Percentiles rank a stretch among this genome's conserved stretches.
These are phyloP conservation scores for Nephelium lappaceum DNA, from an alignment of 345 rosid genomes.

Conservation along the genomic window DNA sequence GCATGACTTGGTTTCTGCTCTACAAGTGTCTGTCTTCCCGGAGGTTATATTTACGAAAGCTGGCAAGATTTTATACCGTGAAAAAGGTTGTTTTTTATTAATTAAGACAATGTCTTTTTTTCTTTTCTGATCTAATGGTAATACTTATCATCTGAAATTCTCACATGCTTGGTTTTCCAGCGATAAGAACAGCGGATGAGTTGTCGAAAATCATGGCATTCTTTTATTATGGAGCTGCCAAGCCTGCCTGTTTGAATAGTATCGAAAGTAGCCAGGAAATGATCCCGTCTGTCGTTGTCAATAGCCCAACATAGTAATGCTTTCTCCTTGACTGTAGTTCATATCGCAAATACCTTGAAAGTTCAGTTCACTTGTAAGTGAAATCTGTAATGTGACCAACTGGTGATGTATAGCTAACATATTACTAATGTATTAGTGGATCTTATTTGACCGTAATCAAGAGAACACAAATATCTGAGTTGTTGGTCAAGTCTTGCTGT, in stretches of 20 bases:
- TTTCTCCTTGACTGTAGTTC: not conserved
- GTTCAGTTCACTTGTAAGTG: not conserved
- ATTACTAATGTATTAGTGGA: not conserved
- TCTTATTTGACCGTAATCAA: not conserved
- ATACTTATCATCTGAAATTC: slow-evolving; percentile 12
- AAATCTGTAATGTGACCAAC: not conserved
- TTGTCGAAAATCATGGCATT: slow-evolving; percentile 84
- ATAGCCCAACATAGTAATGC: slow-evolving; percentile 17
- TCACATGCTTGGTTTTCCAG: slow-evolving; percentile 39
- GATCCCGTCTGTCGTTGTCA: slow-evolving; percentile 51
- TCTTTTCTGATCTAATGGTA: not conserved
- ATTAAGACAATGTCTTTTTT: not conserved
- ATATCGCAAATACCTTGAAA: not conserved
- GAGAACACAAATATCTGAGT: not conserved
- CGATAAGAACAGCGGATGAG: slow-evolving; percentile 66
- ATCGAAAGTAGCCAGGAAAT: slow-evolving; percentile 45
- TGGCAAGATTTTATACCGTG: slow-evolving; percentile 83
- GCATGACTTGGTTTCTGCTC: slow-evolving; percentile 69
- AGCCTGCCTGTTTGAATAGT: slow-evolving; percentile 61
- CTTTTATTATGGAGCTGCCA: slow-evolving; percentile 89
- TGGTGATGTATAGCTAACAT: not conserved
- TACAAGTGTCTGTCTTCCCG: slow-evolving; percentile 65
- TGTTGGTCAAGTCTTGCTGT: not conserved
- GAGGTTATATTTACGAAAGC: slow-evolving; percentile 85
- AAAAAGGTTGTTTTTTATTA: slow-evolving; percentile 56